Evolutionary conservation across 306 rosid species (phyloP).

Genomic region (Trifolium dubium): DNA sequence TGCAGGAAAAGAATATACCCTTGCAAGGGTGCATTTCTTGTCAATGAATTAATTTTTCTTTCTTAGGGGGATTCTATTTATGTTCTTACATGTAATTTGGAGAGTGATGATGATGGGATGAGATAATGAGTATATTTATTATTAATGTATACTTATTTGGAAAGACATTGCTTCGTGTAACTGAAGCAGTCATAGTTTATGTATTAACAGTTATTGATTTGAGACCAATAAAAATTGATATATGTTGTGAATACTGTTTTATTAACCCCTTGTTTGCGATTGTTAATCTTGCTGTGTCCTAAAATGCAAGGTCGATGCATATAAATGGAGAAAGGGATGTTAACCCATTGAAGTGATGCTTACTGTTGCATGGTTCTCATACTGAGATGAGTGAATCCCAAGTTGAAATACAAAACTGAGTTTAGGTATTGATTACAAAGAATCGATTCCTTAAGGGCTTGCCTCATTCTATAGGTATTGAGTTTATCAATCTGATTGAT

Average conservation of each 20-base stretch:
- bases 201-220: constrained; percentile 18
- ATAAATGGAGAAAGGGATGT: background rate
- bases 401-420: no score
- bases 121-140: background rate
- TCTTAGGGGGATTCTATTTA: background rate
- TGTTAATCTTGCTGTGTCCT: background rate
- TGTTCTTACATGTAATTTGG: background rate
- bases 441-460: no score
- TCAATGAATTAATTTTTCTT: constrained; percentile 56
- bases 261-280: background rate
- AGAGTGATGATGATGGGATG: constrained; percentile 28
- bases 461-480: no score
- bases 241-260: background rate
- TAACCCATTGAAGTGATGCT: background rate
- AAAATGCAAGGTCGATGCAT: background rate
- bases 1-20: constrained; percentile 81
- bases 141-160: constrained; percentile 4
- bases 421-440: no score
- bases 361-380: background rate
- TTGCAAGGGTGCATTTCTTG: constrained; percentile 92
- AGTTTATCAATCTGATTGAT: no score
- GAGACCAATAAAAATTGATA: background rate
- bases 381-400: background rate
- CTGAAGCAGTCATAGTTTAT: constrained; percentile 35
- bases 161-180: constrained; percentile 24